Percentiles rank a stretch among this genome's conserved stretches.
phyloP scores from a whole-genome alignment of 78 protist species.

The Blattamonas nauphoetae region DNA sequence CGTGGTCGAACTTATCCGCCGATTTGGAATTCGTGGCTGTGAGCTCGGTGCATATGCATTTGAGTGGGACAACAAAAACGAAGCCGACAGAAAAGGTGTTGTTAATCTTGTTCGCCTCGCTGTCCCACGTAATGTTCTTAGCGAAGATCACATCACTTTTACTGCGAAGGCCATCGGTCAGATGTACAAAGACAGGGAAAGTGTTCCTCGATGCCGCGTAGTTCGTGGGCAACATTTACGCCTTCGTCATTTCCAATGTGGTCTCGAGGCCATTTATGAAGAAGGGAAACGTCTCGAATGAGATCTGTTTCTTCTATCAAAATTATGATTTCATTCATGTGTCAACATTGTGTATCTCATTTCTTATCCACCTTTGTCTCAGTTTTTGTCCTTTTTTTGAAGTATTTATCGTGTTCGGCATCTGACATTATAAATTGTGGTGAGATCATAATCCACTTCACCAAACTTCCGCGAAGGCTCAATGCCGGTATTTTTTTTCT shows the following conservation, averaged over 20 bases:
- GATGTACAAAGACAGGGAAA: neutral
- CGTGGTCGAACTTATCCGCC: neutral
- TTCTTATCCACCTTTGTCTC: too few relatives aligned
- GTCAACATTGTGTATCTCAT: too few relatives aligned
- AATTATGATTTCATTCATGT: neutral
- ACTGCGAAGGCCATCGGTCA: neutral
- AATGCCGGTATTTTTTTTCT: too few relatives aligned
- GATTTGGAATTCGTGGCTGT: conserved; percentile 4
- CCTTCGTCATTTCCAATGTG: neutral
- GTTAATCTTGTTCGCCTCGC: conserved; percentile 17
- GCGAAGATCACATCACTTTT: conserved; percentile 15
- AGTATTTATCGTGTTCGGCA: too few relatives aligned
- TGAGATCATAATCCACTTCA: too few relatives aligned
- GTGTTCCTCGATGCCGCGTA: neutral
- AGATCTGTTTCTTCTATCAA: neutral
- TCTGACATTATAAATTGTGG: too few relatives aligned
- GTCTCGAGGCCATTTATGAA: neutral
- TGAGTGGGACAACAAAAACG: neutral
- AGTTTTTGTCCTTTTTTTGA: too few relatives aligned
- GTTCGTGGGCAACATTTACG: neutral
- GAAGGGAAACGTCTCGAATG: neutral
- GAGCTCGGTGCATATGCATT: conserved; percentile 2
- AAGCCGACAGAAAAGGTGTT: neutral
- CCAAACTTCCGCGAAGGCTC: too few relatives aligned
- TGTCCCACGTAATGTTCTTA: neutral